A percentile compares a stretch with the other conserved stretches of the same genome.
phyloP scores from a whole-genome alignment of 2,329 filamentous ascomycete genomes.

The Trichoderma sp. region DNA sequence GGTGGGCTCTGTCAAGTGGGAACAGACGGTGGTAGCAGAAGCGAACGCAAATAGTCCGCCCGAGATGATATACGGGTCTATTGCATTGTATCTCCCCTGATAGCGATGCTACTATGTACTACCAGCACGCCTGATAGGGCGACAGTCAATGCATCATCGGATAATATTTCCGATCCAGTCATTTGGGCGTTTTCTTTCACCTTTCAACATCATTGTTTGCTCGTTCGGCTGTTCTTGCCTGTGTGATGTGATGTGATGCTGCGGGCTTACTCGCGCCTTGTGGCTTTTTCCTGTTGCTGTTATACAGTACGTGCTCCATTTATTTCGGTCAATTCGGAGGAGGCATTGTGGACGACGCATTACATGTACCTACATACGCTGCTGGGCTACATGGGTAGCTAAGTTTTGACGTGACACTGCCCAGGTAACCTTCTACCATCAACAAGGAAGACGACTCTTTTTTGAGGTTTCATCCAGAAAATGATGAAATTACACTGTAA shows the following conservation, averaged over 20 bases:
- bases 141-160: conserved; percentile 1
- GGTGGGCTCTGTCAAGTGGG: background rate
- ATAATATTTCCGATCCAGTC: conserved; percentile 26
- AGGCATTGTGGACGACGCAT: too few relatives aligned
- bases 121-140: background rate
- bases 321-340: too few relatives aligned
- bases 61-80: conserved; percentile 9
- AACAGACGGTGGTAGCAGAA: background rate
- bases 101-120: background rate
- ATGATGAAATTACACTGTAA: background rate
- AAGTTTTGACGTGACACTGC: too few relatives aligned
- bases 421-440: too few relatives aligned
- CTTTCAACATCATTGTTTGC: too few relatives aligned
- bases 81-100: background rate
- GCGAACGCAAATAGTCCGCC: conserved; percentile 18
- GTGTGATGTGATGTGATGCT: too few relatives aligned
- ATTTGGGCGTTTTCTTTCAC: background rate
- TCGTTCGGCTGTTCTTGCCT: too few relatives aligned
- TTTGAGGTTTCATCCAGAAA: conserved; percentile 11
- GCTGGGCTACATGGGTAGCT: too few relatives aligned
- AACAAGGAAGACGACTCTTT: background rate
- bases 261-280: too few relatives aligned
- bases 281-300: too few relatives aligned
- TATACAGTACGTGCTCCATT: too few relatives aligned
- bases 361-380: too few relatives aligned